Conservation (phyloP, 2,329 filamentous ascomycete genomes). For the Aspergillus quadricinctus region DNA sequence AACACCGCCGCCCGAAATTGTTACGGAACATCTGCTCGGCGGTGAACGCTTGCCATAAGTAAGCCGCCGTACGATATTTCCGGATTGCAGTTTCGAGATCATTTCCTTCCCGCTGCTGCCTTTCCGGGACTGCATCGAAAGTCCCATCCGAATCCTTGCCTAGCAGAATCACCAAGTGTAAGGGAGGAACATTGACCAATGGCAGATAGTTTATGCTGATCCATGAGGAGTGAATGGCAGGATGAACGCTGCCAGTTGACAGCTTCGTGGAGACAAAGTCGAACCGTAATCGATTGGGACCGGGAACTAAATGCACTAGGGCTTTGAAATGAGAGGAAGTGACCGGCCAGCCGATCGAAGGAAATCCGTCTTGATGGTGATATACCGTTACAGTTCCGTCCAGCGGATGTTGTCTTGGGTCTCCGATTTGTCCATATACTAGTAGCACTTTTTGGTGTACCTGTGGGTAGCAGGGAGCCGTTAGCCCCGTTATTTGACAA, state of each 20-base stretch:
- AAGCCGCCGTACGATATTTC: conserved; percentile 93
- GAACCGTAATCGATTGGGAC: conserved; percentile 80
- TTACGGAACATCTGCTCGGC: conserved; percentile 94
- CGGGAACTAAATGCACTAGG: conserved; percentile 82
- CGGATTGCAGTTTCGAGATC: conserved; percentile 71
- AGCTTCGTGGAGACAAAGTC: conserved; percentile 84
- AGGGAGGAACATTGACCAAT: conserved; percentile 69
- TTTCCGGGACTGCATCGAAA: conserved; percentile 75
- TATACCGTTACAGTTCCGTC: conserved; percentile 77
- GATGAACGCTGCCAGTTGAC: conserved; percentile 58
- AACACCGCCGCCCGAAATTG: conserved; percentile 77
- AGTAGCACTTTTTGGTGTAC: conserved; percentile 88
- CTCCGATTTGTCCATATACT: conserved; percentile 75
- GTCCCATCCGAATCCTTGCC: conserved; percentile 83
- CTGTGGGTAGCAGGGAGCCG: conserved; percentile 42
- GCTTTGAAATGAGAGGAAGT: conserved; percentile 87
- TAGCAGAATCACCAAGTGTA: conserved; percentile 84
- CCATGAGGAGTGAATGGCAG: conserved; percentile 69
- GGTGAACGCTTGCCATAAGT: conserved; percentile 95
- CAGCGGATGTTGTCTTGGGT: conserved; percentile 61
- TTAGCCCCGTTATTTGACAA: conserved; percentile 5
- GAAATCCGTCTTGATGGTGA: conserved; percentile 81
- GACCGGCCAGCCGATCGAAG: conserved; percentile 80
- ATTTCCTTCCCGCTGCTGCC: conserved; percentile 75
- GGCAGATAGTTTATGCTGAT: conserved; percentile 84